Percentiles rank a stretch among this genome's conserved stretches.
Evolutionary conservation across 2,329 filamentous ascomycete genomes (phyloP).

Genomic region (Aureobasidium sp.): DNA sequence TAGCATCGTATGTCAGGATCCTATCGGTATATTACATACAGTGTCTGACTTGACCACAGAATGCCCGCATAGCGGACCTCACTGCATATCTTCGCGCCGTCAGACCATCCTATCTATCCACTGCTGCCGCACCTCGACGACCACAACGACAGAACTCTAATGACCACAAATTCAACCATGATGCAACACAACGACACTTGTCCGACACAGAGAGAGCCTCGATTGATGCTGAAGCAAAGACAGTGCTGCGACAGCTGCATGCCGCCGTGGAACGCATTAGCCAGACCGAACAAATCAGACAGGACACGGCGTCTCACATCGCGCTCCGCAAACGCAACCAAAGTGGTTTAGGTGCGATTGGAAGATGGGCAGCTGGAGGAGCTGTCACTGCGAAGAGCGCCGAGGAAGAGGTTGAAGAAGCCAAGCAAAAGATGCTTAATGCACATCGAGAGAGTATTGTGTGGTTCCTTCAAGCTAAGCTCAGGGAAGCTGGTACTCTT

Average conservation of each 20-base stretch:
- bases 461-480: slow-evolving; percentile 66
- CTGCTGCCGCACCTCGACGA: slow-evolving; percentile 49
- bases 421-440: slow-evolving; percentile 55
- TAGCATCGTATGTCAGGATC: slow-evolving; percentile 59
- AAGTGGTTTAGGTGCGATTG: slow-evolving; percentile 55
- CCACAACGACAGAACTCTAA: slow-evolving; percentile 33
- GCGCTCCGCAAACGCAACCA: slow-evolving; percentile 61
- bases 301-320: slow-evolving; percentile 63
- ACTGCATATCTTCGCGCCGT: slow-evolving; percentile 73
- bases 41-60: slow-evolving; percentile 44
- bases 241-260: slow-evolving; percentile 77
- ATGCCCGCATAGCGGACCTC: slow-evolving; percentile 74
- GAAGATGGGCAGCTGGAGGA: slow-evolving; percentile 57
- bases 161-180: slow-evolving; percentile 17
- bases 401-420: slow-evolving; percentile 67
- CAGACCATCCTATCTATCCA: slow-evolving; percentile 85
- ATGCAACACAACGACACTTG: slow-evolving; percentile 48
- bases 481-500: slow-evolving; percentile 67
- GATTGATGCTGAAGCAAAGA: slow-evolving; percentile 80
- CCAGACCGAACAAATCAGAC: slow-evolving; percentile 72
- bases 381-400: slow-evolving; percentile 44
- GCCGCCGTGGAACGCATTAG: slow-evolving; percentile 69
- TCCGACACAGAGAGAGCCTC: slow-evolving; percentile 77
- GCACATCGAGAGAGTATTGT: slow-evolving; percentile 74
- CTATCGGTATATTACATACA: slow-evolving; percentile 9